These are phyloP conservation scores for Ganoderma multipileum DNA, from an alignment of 1,284 basidiomycete genomes.

Conservation along the genomic window DNA sequence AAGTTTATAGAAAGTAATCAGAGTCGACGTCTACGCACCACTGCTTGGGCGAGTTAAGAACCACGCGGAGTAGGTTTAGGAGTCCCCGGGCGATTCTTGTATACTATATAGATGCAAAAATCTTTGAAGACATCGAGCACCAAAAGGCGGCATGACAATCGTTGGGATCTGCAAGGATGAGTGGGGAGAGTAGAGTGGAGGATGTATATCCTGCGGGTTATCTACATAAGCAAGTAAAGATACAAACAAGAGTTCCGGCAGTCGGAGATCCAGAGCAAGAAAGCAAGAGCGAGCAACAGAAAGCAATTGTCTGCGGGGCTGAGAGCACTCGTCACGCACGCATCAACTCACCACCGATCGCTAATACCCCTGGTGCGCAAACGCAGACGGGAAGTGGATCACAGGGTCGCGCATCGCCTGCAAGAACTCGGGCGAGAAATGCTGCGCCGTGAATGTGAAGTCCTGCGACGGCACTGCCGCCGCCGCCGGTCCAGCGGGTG, in stretches of 20 bases:
- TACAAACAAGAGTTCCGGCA: not conserved
- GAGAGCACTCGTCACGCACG: not conserved
- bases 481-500: not conserved
- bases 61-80: not conserved
- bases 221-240: not conserved
- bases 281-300: not conserved
- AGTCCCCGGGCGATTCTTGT: not conserved
- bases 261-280: not conserved
- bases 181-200: not conserved
- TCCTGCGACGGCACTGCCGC: slow-evolving; percentile 26
- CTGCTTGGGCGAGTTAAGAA: not conserved
- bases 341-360: not conserved
- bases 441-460: slow-evolving; percentile 32
- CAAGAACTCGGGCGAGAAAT: slow-evolving; percentile 33
- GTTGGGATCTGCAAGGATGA: not conserved
- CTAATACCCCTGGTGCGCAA: slow-evolving; percentile 6
- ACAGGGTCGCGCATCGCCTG: slow-evolving; percentile 33
- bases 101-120: not conserved
- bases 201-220: not conserved
- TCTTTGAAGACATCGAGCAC: not conserved
- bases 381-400: slow-evolving; percentile 33
- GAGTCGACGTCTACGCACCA: not conserved
- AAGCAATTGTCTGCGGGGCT: no score
- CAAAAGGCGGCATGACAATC: not conserved
- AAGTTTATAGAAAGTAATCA: not conserved